Conservation (phyloP, 805 yeast genomes). For the Barnettozyma sp. region DNA sequence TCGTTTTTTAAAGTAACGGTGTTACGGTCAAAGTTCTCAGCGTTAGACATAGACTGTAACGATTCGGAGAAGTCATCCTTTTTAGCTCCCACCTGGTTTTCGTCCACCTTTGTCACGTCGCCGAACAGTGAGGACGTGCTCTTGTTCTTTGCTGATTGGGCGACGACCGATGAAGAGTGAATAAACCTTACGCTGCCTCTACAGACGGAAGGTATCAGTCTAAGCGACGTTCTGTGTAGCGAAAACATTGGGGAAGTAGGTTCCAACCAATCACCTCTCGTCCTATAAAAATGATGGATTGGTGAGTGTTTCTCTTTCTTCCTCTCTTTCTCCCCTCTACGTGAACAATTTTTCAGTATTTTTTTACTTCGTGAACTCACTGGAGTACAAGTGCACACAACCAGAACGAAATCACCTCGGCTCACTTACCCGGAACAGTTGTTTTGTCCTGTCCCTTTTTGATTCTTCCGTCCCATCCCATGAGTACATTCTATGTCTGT, state of each 20-base stretch:
- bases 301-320: not conserved
- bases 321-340: no score
- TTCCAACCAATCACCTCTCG: no score
- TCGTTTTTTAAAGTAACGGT: slow-evolving; percentile 30
- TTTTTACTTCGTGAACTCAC: no score
- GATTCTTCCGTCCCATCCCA: no score
- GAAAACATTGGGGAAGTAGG: slow-evolving; percentile 2
- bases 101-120: slow-evolving; percentile 20
- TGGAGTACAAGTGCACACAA: no score
- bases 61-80: slow-evolving; percentile 21
- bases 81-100: slow-evolving; percentile 12
- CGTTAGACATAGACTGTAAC: slow-evolving; percentile 21
- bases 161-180: not conserved
- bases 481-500: no score
- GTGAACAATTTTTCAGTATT: no score
- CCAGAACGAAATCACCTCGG: no score
- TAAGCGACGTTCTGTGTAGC: slow-evolving; percentile 1
- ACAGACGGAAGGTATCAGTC: slow-evolving; percentile 5
- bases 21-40: slow-evolving; percentile 17
- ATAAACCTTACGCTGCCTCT: not conserved
- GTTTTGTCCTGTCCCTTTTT: no score
- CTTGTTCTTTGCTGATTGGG: slow-evolving; percentile 2
- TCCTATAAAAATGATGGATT: no score
- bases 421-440: no score
- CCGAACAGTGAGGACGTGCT: slow-evolving; percentile 19